Conservation (phyloP, 352 stramenopile genomes). For the Thalassiosira mediterranea region DNA sequence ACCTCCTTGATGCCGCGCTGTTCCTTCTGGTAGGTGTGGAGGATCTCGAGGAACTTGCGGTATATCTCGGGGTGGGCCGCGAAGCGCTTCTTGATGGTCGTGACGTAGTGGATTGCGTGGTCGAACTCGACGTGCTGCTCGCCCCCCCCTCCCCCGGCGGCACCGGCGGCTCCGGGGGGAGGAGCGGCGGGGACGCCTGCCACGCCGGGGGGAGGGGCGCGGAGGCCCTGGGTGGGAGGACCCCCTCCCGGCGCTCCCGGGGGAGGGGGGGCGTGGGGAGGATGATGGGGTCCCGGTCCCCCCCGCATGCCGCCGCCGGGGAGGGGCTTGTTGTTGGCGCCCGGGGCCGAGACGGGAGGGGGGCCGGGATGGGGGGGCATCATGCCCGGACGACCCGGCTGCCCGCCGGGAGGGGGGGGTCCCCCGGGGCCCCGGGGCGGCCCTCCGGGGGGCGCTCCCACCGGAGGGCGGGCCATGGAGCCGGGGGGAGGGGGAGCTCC, state of each 20-base stretch:
- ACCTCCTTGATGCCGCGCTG: constrained; percentile 97
- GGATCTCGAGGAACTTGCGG: constrained; percentile 98
- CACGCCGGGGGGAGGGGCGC: neutral
- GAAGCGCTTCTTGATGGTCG: constrained; percentile 98
- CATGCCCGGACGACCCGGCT: neutral
- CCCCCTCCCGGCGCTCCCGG: neutral
- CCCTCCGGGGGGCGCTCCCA: neutral
- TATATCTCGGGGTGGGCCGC: constrained; percentile 97
- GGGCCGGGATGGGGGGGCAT: too few relatives aligned
- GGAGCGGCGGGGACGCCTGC: neutral
- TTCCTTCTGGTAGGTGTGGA: constrained; percentile 99
- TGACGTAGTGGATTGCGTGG: constrained; percentile 99
- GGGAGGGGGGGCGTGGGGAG: constrained; percentile 1
- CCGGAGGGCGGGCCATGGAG: neutral
- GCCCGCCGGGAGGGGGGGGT: neutral
- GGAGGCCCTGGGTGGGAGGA: neutral
- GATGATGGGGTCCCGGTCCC: neutral
- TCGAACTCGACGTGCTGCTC: constrained; percentile 93
- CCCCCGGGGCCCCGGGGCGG: neutral
- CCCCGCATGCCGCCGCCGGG: too few relatives aligned
- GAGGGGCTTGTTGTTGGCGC: neutral
- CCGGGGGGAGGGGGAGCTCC: neutral
- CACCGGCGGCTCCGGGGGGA: neutral
- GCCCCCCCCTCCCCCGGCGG: neutral
- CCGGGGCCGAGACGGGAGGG: neutral